A percentile compares a stretch with the other conserved stretches of the same genome.
Evolutionary conservation across 2,329 filamentous ascomycete genomes (phyloP).

Genomic region (Colletotrichum sansevieriae): DNA sequence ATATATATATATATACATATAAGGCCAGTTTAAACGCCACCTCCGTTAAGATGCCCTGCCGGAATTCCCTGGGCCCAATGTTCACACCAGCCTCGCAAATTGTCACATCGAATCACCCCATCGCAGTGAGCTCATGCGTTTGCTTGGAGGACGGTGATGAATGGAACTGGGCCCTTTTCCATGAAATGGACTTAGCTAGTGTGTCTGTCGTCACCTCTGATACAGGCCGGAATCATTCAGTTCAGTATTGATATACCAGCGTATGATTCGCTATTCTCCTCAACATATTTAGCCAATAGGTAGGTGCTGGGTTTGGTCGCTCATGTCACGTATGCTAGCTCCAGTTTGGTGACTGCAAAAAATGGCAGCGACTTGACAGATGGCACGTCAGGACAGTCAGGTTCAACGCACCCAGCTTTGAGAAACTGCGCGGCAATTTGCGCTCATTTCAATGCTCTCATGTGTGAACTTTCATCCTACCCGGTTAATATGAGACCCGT

Average conservation of each 20-base stretch:
- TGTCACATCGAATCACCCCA: neutral
- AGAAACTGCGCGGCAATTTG: too few species aligned
- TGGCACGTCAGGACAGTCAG: too few species aligned
- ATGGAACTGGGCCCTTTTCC: slow-evolving; percentile 27
- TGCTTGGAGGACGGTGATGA: slow-evolving; percentile 11
- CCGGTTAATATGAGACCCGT: neutral
- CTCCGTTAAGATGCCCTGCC: neutral
- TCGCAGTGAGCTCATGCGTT: neutral
- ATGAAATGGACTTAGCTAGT: slow-evolving; percentile 29
- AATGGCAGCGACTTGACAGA: too few species aligned
- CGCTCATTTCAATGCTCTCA: too few species aligned
- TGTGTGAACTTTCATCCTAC: too few species aligned
- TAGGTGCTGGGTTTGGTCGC: too few species aligned
- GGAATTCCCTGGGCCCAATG: neutral
- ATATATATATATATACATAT: too few species aligned
- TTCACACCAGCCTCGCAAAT: neutral
- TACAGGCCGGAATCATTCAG: neutral
- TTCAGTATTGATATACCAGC: neutral
- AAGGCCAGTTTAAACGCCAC: neutral
- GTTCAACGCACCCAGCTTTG: too few species aligned
- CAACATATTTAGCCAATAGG: too few species aligned
- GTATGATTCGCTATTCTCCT: too few species aligned
- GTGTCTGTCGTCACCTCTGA: neutral
- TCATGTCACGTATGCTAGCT: too few species aligned
- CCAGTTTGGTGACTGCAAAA: too few species aligned